Base-by-base conservation (phyloP, 345 rosid genomes). In the Physaria fendleri region DNA sequence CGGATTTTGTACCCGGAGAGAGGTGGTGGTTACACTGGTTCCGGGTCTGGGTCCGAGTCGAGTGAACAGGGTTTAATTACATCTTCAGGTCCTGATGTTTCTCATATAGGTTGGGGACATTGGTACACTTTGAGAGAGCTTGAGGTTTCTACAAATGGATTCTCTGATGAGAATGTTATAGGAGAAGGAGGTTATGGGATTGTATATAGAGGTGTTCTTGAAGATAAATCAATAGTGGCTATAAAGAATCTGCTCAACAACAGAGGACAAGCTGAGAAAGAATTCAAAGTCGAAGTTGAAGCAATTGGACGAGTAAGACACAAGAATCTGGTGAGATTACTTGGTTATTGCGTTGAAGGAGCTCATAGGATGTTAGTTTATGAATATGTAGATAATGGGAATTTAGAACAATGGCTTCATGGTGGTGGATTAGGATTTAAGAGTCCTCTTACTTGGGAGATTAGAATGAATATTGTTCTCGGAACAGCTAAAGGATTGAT, bases 181-280 rank as follows among this genome's bases (percentile, higher is more conserved):
- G 98, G 98, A 27, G 93, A 92, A 81, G 98, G 96, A 43, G 98
- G 98, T 4, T 88, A 92, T 69, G 98, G 98, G 55, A 85, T 92
- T 69, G 98, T 92, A 47, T 88, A 85, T 74, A 62, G 79, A 61
- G 98, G 98, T 47, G 66, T 84, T 54, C 71, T 92, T 51, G 85
- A 72, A 23, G 93, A 85, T 15, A 81, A 81, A 38, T 73, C 87
- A 29, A 60, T 52, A 4, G 84, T 92, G 54, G 98, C 98, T 27
- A 74, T 92, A 38, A 92, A 92, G 74, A 92, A 88, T 82, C 74
- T 92, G 65, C 88, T 85, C 17, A 92, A 92, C 66, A 92, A 92
- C 75, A 82, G 87, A 77, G 98, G 98, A 59, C 98, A 92, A 62
- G 96, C 96, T 56, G 98, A 88, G 81, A 92, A 81, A 84, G 98